Conservation (phyloP, 257 asterid species). For the Solanum tacnaense region DNA sequence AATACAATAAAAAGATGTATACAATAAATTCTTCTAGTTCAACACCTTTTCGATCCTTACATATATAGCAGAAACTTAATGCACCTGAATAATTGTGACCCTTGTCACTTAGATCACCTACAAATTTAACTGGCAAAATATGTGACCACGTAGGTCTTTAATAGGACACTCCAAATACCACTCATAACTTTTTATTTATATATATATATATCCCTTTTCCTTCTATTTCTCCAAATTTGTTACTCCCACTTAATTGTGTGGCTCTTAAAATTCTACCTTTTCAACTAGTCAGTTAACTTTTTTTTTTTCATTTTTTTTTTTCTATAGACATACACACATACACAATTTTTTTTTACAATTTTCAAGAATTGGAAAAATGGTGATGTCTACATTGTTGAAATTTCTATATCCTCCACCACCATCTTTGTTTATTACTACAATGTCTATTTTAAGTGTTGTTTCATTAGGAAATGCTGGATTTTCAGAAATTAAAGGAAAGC, state of each 20-base stretch:
- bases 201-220: neutral
- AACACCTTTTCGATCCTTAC: too few relatives aligned
- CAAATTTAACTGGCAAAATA: neutral
- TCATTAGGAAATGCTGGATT: conserved; percentile 16
- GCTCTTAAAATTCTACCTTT: neutral
- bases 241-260: neutral
- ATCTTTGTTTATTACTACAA: conserved; percentile 22
- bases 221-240: neutral
- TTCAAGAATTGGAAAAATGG: conserved; percentile 2
- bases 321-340: neutral
- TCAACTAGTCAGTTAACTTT: neutral
- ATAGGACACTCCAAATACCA: neutral
- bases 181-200: neutral
- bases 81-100: neutral
- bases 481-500: conserved; percentile 42
- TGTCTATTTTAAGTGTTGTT: conserved; percentile 12
- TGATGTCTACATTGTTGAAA: neutral
- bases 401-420: conserved; percentile 27
- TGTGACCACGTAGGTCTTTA: neutral
- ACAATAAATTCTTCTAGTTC: too few relatives aligned
- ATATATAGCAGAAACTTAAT: too few relatives aligned
- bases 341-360: neutral
- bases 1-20: too few relatives aligned
- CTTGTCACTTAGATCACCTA: neutral
- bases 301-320: too few relatives aligned